phyloP scores from a whole-genome alignment of 108 stramenopile genomes.

The Ochromonas danica region DNA sequence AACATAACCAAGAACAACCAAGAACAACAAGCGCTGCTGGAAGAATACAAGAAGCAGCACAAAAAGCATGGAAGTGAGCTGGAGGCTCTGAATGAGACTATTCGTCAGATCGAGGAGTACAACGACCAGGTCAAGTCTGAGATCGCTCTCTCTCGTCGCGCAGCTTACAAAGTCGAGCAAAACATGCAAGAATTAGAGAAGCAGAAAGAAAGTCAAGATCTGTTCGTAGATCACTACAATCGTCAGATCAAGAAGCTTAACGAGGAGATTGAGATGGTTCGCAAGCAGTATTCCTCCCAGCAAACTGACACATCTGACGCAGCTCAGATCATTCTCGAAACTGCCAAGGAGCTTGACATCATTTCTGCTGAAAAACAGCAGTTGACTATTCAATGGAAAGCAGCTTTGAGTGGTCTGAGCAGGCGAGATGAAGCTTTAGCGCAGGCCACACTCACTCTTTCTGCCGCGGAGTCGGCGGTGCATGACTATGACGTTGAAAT shows the following conservation, averaged over 20 bases:
- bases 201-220: slow-evolving; percentile 67
- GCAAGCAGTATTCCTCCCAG: slow-evolving; percentile 32
- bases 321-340: slow-evolving; percentile 66
- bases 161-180: slow-evolving; percentile 70
- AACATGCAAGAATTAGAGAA: slow-evolving; percentile 65
- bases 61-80: slow-evolving; percentile 53
- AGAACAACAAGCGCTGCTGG: slow-evolving; percentile 43
- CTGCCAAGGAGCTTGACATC: slow-evolving; percentile 64
- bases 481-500: slow-evolving; percentile 58
- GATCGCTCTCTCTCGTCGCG: slow-evolving; percentile 67
- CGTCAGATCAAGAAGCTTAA: slow-evolving; percentile 60
- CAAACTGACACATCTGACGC: slow-evolving; percentile 64
- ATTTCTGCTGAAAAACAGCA: slow-evolving; percentile 72
- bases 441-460: slow-evolving; percentile 60
- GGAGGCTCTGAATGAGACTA: slow-evolving; percentile 57
- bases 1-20: slow-evolving; percentile 39
- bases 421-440: slow-evolving; percentile 73
- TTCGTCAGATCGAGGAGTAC: slow-evolving; percentile 70
- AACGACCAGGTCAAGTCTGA: slow-evolving; percentile 75
- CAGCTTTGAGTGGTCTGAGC: slow-evolving; percentile 64
- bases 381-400: slow-evolving; percentile 75
- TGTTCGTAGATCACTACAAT: slow-evolving; percentile 68
- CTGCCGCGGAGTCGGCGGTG: slow-evolving; percentile 56
- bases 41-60: slow-evolving; percentile 37
- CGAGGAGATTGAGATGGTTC: slow-evolving; percentile 57